phyloP scores from a whole-genome alignment of 2,329 filamentous ascomycete species.

The Aspergillus sp. region DNA sequence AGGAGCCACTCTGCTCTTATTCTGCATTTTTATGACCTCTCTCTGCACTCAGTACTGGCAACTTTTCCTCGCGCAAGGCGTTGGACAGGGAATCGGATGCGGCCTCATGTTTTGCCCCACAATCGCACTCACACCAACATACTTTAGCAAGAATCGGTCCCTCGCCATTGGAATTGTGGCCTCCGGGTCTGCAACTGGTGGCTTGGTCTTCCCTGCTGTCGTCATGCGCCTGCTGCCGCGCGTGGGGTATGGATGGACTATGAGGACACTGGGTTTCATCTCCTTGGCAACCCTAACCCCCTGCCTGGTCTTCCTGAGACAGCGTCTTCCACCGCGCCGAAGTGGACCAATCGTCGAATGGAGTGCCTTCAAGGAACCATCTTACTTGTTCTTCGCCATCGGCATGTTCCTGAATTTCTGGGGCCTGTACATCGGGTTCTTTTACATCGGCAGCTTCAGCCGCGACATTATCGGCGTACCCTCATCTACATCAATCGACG shows the following conservation, averaged over 20 bases:
- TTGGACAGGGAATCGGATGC: conserved; percentile 62
- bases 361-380: conserved; percentile 55
- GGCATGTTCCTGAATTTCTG: conserved; percentile 54
- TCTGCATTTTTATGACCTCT: conserved; percentile 58
- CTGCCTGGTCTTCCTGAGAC: conserved; percentile 51
- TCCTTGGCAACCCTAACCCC: conserved; percentile 54
- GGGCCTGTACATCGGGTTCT: conserved; percentile 60
- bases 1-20: conserved; percentile 49
- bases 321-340: conserved; percentile 55
- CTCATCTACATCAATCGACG: conserved; percentile 57
- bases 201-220: conserved; percentile 66
- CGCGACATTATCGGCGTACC: conserved; percentile 46
- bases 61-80: conserved; percentile 55
- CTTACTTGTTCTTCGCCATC: conserved; percentile 51
- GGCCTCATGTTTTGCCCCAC: conserved; percentile 61
- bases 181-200: conserved; percentile 65
- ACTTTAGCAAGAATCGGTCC: conserved; percentile 63
- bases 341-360: conserved; percentile 58
- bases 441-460: conserved; percentile 51
- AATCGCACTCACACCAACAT: conserved; percentile 61
- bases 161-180: conserved; percentile 65
- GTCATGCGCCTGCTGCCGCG: conserved; percentile 61
- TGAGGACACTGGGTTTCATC: conserved; percentile 65
- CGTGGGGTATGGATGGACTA: conserved; percentile 68
- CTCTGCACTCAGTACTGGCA: conserved; percentile 56